Base-by-base conservation (phyloP, 2,329 filamentous ascomycete species). In the Diaporthe australafricana region DNA sequence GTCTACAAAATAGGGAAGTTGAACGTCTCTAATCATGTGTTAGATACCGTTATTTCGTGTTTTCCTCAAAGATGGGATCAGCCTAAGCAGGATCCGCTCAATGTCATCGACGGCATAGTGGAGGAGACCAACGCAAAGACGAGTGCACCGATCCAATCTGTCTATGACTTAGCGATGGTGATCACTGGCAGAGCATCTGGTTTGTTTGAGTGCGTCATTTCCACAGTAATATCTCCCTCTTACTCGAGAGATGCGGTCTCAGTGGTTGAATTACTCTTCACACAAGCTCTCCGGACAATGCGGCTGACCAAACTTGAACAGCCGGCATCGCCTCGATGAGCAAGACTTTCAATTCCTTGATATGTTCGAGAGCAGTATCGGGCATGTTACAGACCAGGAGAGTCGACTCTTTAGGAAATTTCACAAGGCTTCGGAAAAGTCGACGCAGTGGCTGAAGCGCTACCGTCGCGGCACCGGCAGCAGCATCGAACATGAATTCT, bases 301-400 rank as follows among this genome's bases (percentile, higher is more conserved):
- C 20, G 30, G 9, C 42, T 63, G 57, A 63, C 42, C 25, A 48
- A 32, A 14, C 2, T 17, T 48, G 42, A 32, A 35, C 42, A 63
- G 57, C 75, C 84, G 88, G 8, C 87, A 90, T 72, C 84, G 86
- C 4, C 81, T 88, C 62, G 86, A 86, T 27, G 86, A 90, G 74
- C 88, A 90, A 70, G 84, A 90, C 38, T 90, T 89, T 63, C 88
- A 91, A 72, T 92, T 92, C 67, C 77, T 92, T 1, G 90, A 92
- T 73, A 92, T 92, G 87, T 92, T 93, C 73, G 90, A 92, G 74
- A 86, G 85, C 17, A 89, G 87, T 2, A 91, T 92, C 52, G 90
- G 90, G 14, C 80, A 79, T 1, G 81, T 86, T 2, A 88, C 86
- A 27, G 86, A 85, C 77, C 83, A 80, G 48, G 88, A 91, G 77